These are phyloP conservation scores for Trifolium subterraneum DNA, from an alignment of 306 rosid genomes.

Conservation along the genomic window DNA sequence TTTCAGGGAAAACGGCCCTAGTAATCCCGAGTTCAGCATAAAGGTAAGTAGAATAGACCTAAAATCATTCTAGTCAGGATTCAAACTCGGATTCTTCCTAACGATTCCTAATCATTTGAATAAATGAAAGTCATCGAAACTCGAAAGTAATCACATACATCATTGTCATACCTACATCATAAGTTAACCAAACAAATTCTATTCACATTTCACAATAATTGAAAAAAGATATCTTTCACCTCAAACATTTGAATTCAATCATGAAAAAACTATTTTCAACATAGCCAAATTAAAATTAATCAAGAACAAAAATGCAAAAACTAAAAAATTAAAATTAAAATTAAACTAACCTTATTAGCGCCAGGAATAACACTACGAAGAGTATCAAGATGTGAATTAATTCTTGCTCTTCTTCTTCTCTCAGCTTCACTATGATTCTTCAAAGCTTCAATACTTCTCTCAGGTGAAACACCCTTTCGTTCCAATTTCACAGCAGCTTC, in stretches of 20 bases:
- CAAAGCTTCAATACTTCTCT: conserved; percentile 70
- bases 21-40: too few species aligned
- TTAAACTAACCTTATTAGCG: conserved; percentile 65
- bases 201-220: conserved; percentile 12
- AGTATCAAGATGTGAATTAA: conserved; percentile 69
- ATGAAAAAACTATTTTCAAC: background rate
- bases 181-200: background rate
- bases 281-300: background rate
- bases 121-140: too few species aligned
- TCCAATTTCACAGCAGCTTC: conserved; percentile 56
- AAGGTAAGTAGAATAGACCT: too few species aligned
- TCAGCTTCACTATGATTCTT: conserved; percentile 84
- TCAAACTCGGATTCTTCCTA: too few species aligned
- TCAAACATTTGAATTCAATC: conserved; percentile 19
- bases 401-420: conserved; percentile 70
- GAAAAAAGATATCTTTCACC: background rate
- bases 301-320: too few species aligned
- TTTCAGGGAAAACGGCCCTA: too few species aligned
- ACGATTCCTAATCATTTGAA: too few species aligned
- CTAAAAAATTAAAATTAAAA: background rate
- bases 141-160: too few species aligned
- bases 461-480: conserved; percentile 52
- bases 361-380: conserved; percentile 68
- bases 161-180: too few species aligned
- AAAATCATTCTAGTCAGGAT: too few species aligned